Conservation (phyloP, 83 land plant genomes). For the Picea engelmannii region DNA sequence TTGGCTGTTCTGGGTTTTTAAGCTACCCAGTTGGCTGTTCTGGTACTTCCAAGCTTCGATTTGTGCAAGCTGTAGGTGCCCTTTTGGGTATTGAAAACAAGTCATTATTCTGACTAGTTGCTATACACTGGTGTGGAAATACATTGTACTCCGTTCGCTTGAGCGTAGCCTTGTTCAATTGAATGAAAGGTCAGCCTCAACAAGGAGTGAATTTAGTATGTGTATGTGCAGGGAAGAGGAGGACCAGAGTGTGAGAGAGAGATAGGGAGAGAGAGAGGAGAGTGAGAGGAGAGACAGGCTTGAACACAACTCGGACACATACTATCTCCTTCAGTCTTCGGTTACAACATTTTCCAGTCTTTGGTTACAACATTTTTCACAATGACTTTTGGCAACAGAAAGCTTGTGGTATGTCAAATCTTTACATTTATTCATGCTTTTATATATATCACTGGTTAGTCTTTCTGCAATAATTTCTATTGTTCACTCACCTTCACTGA, state of each 20-base stretch:
- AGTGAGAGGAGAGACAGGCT: neutral
- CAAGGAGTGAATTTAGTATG: constrained; percentile 2
- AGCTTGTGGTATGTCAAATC: neutral
- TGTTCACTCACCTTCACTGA: neutral
- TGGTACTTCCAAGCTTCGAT: neutral
- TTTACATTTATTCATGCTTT: neutral
- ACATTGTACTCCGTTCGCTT: neutral
- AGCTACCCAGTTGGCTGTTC: neutral
- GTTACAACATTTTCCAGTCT: neutral
- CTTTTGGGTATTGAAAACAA: neutral
- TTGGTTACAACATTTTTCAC: neutral
- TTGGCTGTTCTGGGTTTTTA: neutral
- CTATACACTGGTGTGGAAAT: neutral
- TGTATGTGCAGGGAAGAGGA: neutral
- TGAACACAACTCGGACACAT: neutral
- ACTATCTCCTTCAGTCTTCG: neutral
- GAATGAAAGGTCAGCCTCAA: neutral
- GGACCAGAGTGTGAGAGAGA: neutral
- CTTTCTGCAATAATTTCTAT: neutral
- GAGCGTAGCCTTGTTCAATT: neutral
- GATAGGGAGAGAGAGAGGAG: neutral
- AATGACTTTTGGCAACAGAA: neutral
- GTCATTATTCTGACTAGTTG: neutral
- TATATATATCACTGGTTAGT: neutral
- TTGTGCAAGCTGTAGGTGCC: neutral